phyloP scores from a whole-genome alignment of 106 monocot species.

The Dactylorhiza incarnata region DNA sequence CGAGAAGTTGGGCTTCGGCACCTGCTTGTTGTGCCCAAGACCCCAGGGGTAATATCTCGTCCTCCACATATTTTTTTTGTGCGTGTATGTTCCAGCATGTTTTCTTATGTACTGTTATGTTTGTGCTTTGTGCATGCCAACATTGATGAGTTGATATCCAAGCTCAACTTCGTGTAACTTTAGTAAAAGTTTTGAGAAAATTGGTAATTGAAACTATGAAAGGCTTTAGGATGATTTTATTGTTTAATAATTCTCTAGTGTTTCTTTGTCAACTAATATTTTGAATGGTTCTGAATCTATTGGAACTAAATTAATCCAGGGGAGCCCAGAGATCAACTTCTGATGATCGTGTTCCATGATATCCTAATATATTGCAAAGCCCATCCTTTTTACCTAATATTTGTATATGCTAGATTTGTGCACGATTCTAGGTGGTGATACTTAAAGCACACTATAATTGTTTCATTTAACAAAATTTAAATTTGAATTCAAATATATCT shows the following conservation, averaged over 20 bases:
- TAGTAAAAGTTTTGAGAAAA: background rate
- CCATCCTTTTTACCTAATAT: background rate
- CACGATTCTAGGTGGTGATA: too few species aligned
- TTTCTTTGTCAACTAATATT: background rate
- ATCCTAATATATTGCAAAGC: background rate
- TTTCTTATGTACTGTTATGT: background rate
- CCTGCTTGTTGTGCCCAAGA: slow-evolving; percentile 68
- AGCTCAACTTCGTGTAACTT: background rate
- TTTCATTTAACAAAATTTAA: too few species aligned
- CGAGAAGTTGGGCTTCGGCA: slow-evolving; percentile 60
- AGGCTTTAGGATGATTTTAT: background rate
- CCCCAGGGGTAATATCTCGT: slow-evolving; percentile 33
- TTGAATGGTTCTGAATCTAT: background rate
- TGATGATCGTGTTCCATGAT: background rate
- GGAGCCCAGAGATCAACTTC: background rate
- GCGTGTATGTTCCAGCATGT: background rate
- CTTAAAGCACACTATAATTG: too few species aligned
- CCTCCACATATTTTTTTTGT: background rate
- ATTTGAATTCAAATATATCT: too few species aligned
- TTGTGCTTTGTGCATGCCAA: background rate
- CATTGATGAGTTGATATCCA: background rate
- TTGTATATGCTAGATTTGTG: too few species aligned
- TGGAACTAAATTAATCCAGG: background rate
- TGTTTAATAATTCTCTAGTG: background rate
- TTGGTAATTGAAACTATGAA: background rate